A percentile compares a stretch with the other conserved stretches of the same genome.
phyloP scores from a whole-genome alignment of 2,329 filamentous ascomycete genomes.

The Talaromyces sp. region DNA sequence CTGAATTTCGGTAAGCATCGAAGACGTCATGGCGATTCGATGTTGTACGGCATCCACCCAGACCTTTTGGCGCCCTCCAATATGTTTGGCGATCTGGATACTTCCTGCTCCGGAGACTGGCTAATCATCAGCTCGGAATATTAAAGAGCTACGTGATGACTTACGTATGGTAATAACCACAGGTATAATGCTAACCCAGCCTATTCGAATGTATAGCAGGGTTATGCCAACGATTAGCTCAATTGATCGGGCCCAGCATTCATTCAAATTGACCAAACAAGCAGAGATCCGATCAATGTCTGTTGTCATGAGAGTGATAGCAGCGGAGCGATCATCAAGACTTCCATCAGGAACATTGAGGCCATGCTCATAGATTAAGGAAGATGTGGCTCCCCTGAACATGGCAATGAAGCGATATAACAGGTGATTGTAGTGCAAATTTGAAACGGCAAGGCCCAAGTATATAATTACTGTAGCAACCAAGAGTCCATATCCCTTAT shows the following conservation, averaged over 20 bases:
- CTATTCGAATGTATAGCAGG: slow-evolving; percentile 6
- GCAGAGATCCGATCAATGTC: slow-evolving; percentile 13
- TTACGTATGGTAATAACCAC: slow-evolving; percentile 3
- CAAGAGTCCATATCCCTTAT: slow-evolving; percentile 12
- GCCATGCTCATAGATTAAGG: slow-evolving; percentile 11
- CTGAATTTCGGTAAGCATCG: slow-evolving; percentile 40
- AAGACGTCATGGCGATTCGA: slow-evolving; percentile 39
- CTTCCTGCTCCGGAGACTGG: slow-evolving; percentile 9
- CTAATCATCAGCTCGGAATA: background rate
- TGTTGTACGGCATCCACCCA: slow-evolving; percentile 44
- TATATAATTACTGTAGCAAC: slow-evolving; percentile 14
- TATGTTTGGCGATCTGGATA: slow-evolving; percentile 16
- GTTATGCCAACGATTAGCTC: slow-evolving; percentile 9
- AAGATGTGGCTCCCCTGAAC: slow-evolving; percentile 10
- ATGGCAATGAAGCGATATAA: slow-evolving; percentile 16
- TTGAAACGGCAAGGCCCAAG: slow-evolving; percentile 9
- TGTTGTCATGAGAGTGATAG: slow-evolving; percentile 14
- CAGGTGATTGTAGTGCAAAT: slow-evolving; percentile 10
- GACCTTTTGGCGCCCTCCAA: slow-evolving; percentile 25
- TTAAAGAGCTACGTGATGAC: background rate
- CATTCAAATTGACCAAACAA: slow-evolving; percentile 13
- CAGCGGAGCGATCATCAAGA: slow-evolving; percentile 12
- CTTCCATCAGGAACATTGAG: background rate
- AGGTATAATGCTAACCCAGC: slow-evolving; percentile 13
- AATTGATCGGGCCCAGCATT: slow-evolving; percentile 16